phyloP scores from a whole-genome alignment of 805 yeast species.

The Suhomyces sp. region DNA sequence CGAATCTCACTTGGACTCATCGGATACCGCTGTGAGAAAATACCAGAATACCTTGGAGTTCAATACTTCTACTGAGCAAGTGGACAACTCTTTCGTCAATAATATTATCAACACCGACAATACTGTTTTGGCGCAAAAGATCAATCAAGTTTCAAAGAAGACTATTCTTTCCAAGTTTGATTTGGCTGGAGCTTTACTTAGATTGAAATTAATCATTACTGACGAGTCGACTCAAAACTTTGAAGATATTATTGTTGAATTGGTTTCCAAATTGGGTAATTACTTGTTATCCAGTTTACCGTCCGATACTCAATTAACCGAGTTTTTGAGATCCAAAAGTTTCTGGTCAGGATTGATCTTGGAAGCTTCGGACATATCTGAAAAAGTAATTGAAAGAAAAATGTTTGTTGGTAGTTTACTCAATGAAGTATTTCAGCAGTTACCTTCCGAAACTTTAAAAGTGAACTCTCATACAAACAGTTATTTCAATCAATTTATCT shows the following conservation, averaged over 20 bases:
- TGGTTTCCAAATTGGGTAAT: constrained; percentile 48
- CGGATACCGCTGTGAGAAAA: constrained; percentile 6
- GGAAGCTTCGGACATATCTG: neutral
- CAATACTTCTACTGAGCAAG: neutral
- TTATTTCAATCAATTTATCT: constrained; percentile 1
- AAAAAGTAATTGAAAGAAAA: constrained; percentile 18
- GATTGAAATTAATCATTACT: constrained; percentile 32
- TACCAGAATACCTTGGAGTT: constrained; percentile 9
- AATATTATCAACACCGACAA: constrained; percentile 12
- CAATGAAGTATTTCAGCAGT: constrained; percentile 36
- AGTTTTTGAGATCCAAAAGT: constrained; percentile 18
- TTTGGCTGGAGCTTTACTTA: constrained; percentile 43
- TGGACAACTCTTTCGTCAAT: constrained; percentile 13
- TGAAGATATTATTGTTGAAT: constrained; percentile 26
- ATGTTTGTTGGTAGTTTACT: constrained; percentile 29
- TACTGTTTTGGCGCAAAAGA: constrained; percentile 3
- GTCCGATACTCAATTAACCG: constrained; percentile 11
- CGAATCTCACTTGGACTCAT: constrained; percentile 2
- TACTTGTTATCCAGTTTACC: constrained; percentile 18
- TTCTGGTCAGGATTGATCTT: constrained; percentile 25
- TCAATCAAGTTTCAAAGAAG: constrained; percentile 18
- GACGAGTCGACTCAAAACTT: constrained; percentile 21
- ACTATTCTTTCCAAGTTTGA: constrained; percentile 50
- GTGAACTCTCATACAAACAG: neutral
- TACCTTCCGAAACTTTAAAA: constrained; percentile 15